Evolutionary conservation across 2,329 filamentous ascomycete species (phyloP).

Genomic region (Verticillium tricorpus): DNA sequence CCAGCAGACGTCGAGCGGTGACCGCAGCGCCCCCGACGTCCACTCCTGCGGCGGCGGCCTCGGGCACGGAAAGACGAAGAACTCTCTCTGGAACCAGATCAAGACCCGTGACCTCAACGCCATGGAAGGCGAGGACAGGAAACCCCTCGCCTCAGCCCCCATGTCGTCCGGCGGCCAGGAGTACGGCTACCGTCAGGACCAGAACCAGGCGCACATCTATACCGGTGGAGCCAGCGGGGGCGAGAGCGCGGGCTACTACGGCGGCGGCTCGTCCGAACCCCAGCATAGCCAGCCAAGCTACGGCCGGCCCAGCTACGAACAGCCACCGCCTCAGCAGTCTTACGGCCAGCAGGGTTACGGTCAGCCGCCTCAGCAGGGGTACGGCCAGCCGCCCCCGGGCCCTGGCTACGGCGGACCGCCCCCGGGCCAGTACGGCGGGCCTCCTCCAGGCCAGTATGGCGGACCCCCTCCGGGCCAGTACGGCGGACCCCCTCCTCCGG

Average conservation of each 20-base stretch:
- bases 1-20: conserved; percentile 22
- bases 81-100: conserved; percentile 58
- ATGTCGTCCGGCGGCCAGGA: conserved; percentile 23
- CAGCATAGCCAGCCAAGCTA: conserved; percentile 19
- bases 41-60: conserved; percentile 34
- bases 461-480: conserved; percentile 24
- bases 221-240: neutral
- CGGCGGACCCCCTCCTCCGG: conserved; percentile 15
- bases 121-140: conserved; percentile 45
- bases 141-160: conserved; percentile 33
- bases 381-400: conserved; percentile 14
- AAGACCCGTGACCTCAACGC: conserved; percentile 53
- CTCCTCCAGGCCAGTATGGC: conserved; percentile 21
- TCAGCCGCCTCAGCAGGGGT: conserved; percentile 20
- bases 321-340: conserved; percentile 26
- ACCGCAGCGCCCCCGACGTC: conserved; percentile 26
- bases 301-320: conserved; percentile 24
- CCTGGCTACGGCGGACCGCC: conserved; percentile 21
- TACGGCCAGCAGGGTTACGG: conserved; percentile 24
- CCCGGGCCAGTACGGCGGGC: conserved; percentile 23
- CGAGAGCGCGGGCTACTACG: conserved; percentile 11
- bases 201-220: conserved; percentile 7
- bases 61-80: conserved; percentile 54
- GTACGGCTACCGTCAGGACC: conserved; percentile 37
- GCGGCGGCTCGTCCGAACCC: neutral